These are phyloP conservation scores for Leersia perrieri DNA, from an alignment of 176 grass and related monocot genomes.

Conservation along the genomic window DNA sequence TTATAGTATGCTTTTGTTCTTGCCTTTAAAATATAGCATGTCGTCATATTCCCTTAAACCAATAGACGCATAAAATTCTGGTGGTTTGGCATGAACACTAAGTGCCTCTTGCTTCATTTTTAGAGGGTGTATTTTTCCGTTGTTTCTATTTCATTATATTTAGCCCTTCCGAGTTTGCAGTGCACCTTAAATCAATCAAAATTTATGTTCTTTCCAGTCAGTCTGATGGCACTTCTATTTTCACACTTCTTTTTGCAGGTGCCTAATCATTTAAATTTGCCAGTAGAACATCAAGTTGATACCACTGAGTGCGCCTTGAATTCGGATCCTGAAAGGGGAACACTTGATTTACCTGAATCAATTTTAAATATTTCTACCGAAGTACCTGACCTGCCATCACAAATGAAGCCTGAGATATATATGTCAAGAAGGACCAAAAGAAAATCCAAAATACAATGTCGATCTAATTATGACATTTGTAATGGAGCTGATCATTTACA, in stretches of 20 bases:
- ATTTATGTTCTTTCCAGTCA: slow-evolving; percentile 22
- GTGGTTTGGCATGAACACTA: background rate
- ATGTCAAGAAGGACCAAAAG: slow-evolving; percentile 42
- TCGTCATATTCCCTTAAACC: background rate
- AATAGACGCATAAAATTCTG: slow-evolving; percentile 18
- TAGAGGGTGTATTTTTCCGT: background rate
- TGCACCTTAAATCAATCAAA: slow-evolving; percentile 9
- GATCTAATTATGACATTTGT: slow-evolving; percentile 22
- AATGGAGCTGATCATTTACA: slow-evolving; percentile 47
- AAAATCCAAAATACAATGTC: slow-evolving; percentile 37
- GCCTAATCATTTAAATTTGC: slow-evolving; percentile 33
- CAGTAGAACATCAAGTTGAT: slow-evolving; percentile 17
- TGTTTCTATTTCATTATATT: background rate
- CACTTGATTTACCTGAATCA: slow-evolving; percentile 20
- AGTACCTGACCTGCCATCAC: slow-evolving; percentile 5
- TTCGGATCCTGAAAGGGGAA: slow-evolving; percentile 23
- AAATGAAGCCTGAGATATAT: slow-evolving; percentile 27
- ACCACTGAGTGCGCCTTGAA: slow-evolving; percentile 20
- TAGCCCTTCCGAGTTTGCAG: slow-evolving; percentile 17
- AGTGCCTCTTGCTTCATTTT: background rate
- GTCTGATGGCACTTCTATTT: background rate
- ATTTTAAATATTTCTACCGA: slow-evolving; percentile 20
- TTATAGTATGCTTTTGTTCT: slow-evolving; percentile 1
- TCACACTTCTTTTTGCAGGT: slow-evolving; percentile 29
- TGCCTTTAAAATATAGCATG: background rate